Evolutionary conservation across 768 basidiomycete species (phyloP).

Genomic region (Xanthoconium stramineum): DNA sequence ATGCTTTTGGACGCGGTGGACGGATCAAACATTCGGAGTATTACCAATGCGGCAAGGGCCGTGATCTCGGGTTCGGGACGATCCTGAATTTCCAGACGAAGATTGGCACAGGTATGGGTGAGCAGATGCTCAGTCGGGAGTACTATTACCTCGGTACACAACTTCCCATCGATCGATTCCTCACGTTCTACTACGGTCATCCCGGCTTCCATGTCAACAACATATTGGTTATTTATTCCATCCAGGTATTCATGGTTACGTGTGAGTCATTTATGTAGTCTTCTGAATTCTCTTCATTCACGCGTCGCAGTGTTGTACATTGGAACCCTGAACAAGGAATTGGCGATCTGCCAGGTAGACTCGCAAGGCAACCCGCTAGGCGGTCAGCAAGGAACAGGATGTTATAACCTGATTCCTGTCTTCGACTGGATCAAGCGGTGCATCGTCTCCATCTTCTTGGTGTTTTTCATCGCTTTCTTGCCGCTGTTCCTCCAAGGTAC

Average conservation of each 20-base stretch:
- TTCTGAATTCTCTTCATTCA: slow-evolving; percentile 3
- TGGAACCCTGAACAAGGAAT: slow-evolving; percentile 92
- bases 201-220: slow-evolving; percentile 99
- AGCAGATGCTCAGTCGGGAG: slow-evolving; percentile 99
- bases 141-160: slow-evolving; percentile 99
- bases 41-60: slow-evolving; percentile 98
- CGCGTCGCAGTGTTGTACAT: slow-evolving; percentile 73
- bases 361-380: slow-evolving; percentile 72
- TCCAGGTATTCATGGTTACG: slow-evolving; percentile 96
- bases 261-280: slow-evolving; percentile 46
- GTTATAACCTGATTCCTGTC: slow-evolving; percentile 94
- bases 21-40: slow-evolving; percentile 99
- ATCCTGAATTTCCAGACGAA: slow-evolving; percentile 99
- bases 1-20: slow-evolving; percentile 95
- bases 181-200: slow-evolving; percentile 99
- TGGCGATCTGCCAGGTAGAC: slow-evolving; percentile 86
- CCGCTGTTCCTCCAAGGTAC: slow-evolving; percentile 93
- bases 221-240: slow-evolving; percentile 96
- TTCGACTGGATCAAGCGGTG: slow-evolving; percentile 98
- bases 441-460: slow-evolving; percentile 96
- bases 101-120: slow-evolving; percentile 99
- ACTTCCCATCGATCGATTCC: slow-evolving; percentile 95
- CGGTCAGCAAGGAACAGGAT: slow-evolving; percentile 73
- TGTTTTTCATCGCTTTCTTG: slow-evolving; percentile 97
- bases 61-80: slow-evolving; percentile 98